A percentile compares a stretch with the other conserved stretches of the same genome.
These are phyloP conservation scores for Umbelopsis ramanniana DNA, from an alignment of 192 early-diverging fungal species.

Conservation along the genomic window DNA sequence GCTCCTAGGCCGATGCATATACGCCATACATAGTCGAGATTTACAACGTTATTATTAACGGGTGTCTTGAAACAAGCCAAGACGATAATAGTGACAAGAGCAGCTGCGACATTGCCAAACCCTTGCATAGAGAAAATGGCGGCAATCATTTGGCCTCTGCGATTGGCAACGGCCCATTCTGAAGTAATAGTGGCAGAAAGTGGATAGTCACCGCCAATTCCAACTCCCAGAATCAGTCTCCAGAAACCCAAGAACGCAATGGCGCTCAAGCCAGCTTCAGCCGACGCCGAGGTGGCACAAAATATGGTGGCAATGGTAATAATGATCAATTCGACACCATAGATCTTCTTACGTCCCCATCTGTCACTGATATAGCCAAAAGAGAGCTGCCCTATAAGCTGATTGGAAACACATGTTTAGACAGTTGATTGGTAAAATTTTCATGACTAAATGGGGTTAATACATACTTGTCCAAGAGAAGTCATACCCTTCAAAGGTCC, in stretches of 20 bases:
- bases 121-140: conserved; percentile 92
- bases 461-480: conserved; percentile 80
- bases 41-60: conserved; percentile 63
- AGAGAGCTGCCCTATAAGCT: conserved; percentile 76
- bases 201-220: conserved; percentile 90
- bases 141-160: conserved; percentile 80
- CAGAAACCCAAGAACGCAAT: conserved; percentile 73
- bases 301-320: conserved; percentile 75
- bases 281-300: conserved; percentile 62
- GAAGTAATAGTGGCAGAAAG: conserved; percentile 84
- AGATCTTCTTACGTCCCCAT: conserved; percentile 75
- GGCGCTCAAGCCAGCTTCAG: conserved; percentile 63
- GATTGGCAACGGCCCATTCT: conserved; percentile 80
- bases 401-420: too few relatives aligned
- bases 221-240: conserved; percentile 83
- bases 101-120: conserved; percentile 80
- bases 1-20: conserved; percentile 78
- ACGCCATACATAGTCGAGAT: conserved; percentile 90
- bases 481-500: conserved; percentile 83
- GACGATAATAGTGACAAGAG: conserved; percentile 69
- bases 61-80: conserved; percentile 68
- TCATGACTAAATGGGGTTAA: background rate
- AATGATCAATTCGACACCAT: conserved; percentile 78
- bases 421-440: too few relatives aligned
- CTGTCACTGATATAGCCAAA: conserved; percentile 78